Percentiles rank a stretch among this genome's conserved stretches.
Conservation (phyloP, 2,329 filamentous ascomycete genomes). For the Fusarium sororula region DNA sequence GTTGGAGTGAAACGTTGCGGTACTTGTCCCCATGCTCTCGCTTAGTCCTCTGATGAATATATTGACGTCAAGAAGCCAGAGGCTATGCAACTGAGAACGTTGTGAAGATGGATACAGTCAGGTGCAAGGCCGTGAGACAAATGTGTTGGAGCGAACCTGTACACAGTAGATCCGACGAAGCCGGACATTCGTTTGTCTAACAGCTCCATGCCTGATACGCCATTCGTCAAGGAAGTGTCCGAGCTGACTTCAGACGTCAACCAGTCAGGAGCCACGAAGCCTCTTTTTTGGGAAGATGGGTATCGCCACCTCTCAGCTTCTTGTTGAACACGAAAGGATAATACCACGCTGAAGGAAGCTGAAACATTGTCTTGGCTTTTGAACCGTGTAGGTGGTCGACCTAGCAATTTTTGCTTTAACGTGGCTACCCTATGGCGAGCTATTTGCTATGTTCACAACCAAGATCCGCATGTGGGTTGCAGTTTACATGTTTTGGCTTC, state of each 20-base stretch:
- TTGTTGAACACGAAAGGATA: background rate
- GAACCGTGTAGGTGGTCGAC: slow-evolving; percentile 1
- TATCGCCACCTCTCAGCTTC: slow-evolving; percentile 28
- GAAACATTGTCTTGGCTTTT: slow-evolving; percentile 21
- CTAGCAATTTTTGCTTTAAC: background rate
- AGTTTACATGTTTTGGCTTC: background rate
- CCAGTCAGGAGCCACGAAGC: slow-evolving; percentile 36
- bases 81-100: background rate
- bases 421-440: background rate
- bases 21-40: background rate
- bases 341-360: slow-evolving; percentile 19
- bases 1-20: background rate
- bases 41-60: background rate
- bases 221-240: slow-evolving; percentile 27
- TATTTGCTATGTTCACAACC: background rate
- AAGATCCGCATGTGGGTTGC: background rate
- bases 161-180: slow-evolving; percentile 3
- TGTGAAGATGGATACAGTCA: background rate
- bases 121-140: background rate
- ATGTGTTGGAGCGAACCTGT: background rate
- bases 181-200: slow-evolving; percentile 5
- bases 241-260: slow-evolving; percentile 7
- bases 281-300: slow-evolving; percentile 23
- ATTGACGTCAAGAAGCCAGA: slow-evolving; percentile 12
- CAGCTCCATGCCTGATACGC: slow-evolving; percentile 10